Evolutionary conservation across 495 filamentous ascomycete genomes (phyloP), one percentile per base, ranked within the genome.

Genomic region (Penicillium paradoxum): DNA sequence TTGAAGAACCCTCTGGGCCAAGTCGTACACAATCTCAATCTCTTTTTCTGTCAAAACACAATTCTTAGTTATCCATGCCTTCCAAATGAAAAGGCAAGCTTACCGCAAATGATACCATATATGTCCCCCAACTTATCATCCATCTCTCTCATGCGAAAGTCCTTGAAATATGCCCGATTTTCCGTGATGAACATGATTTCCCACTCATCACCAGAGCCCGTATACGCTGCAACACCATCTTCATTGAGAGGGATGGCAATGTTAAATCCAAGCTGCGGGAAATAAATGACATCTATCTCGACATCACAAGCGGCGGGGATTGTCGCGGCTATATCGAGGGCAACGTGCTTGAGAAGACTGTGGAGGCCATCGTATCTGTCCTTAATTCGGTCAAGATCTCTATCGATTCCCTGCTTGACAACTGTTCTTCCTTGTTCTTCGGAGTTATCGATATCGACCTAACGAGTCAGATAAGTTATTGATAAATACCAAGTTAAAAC

Each of bases 251-350:
- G 78, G 19, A 96, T 83, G 0, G 85, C 84, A 21, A 90, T 87
- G 15, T 97, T 80, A 68, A 95, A 98, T 2, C 93, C 95, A 13
- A 96, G 79, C 62, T 95, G 89, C 9, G 90, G 91, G 58, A 96
- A 90, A 65, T 91, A 91, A 18, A 95, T 86, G 44, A 87, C 84
- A 50, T 88, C 89, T 69, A 97, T 57, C 63, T 83, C 71, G 51
- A 83, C 63, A 69, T 78, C 70, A 64, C 87, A 59, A 56, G 73
- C 58, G 53, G 72, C 72, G 0, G 93, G 92, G 11, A 92, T 72
- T 1, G 75, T 79, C 10, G 62, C 66, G 4, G 82, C 77, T 45
- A 96, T 73, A 5, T 79, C 71, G 19, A 75, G 73, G n/a, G 82
- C 83, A 13, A 88, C 79, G 29, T 79, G 66, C 10, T 83, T 83